Base-by-base conservation (phyloP, 1,284 basidiomycete genomes). In the Tilletia indica region DNA sequence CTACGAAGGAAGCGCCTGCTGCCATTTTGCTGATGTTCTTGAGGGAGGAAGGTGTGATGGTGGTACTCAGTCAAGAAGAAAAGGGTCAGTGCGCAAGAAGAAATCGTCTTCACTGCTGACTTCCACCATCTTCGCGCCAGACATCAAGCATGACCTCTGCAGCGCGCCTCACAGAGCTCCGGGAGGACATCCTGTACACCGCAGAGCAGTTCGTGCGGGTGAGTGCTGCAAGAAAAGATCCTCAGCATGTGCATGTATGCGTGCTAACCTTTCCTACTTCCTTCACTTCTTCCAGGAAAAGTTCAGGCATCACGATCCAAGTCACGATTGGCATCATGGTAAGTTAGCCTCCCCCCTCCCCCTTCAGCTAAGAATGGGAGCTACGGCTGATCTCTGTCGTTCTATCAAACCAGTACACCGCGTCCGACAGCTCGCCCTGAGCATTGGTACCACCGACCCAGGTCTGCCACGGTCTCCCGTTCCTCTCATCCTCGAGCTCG, bases 281-380 rank as follows among this genome's bases (percentile, higher is more conserved):
- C 51, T n/a, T n/a, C 51, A 12, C 51, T 19, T 25, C 51, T 19
- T 8, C 34, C 31, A 64, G 68, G 25, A 39, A 11, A 45, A 68
- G 42, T 68, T 56, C 68, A 21, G 34, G 3, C 86, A 89, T 76
- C 94, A 94, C 83, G 94, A 96, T 82, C 91, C 93, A 0, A 93
- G 92, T 19, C 94, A 97, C 83, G 94, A 97, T 85, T 90, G 88
- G 77, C 90, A 90, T 75, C 94, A 97, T 80, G 42, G 42, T 45
- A 45, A 45, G 42, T 45, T 9, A 45, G 42, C 42, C 42, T 45
- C 42, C 14, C 42, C 42, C 42, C 42, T 3, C 14, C 14, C 42
- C 9, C 42, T 9, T 45, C 42, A 9, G 19, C 12, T 16, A 2
- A 14, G 45, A 31, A 11, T 21, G 8, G 19, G n/a, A 31, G 38